Evolutionary conservation across 495 filamentous ascomycete species (phyloP), one percentile per base, ranked within the genome.

Genomic region (Penicillium atrosanguineum): DNA sequence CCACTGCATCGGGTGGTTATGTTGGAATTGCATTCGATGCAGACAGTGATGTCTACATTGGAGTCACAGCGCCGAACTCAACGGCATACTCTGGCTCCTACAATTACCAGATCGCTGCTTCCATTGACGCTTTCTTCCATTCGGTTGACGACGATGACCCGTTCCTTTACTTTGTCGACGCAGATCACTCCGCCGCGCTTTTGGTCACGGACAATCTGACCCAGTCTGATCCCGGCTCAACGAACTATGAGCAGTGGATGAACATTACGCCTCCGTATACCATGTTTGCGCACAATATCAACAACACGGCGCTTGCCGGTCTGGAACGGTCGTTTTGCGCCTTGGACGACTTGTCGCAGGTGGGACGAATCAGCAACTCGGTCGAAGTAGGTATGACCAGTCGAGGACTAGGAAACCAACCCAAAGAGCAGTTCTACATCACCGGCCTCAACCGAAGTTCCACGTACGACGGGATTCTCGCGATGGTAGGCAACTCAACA

Each of bases 401-500:
- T 21, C 75, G 83, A 3, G 84, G 85, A 4, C 68, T 74, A 0
- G 79, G 77, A 6, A 83, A 82, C 45, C 66, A 83, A 39, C 88
- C 89, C 0, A 88, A 88, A 60, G 82, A 95, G 69, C 89, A 96
- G 62, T 95, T 97, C 68, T 89, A 93, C 57, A 71, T 96, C 28
- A 82, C 75, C 15, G 82, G 83, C 2, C 76, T 98, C 16, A 89
- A 91, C 45, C 67, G 72, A 6, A 88, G 81, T 56, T 80, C 86
- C 7, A 76, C 69, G 0, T 98, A 97, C 61, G 59, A 74, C 38
- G 89, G 79, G 0, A 83, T 90, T 46, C 69, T 96, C 26, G 89
- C 86, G 7, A 79, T 84, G 63, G 65, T 75, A 23, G 82, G 77
- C 8, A 86, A 78, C 57, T 80, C 77, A 15, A 81, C 78, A 41